Base-by-base conservation (phyloP, 305 asterid species). In the Nicotiana rustica region DNA sequence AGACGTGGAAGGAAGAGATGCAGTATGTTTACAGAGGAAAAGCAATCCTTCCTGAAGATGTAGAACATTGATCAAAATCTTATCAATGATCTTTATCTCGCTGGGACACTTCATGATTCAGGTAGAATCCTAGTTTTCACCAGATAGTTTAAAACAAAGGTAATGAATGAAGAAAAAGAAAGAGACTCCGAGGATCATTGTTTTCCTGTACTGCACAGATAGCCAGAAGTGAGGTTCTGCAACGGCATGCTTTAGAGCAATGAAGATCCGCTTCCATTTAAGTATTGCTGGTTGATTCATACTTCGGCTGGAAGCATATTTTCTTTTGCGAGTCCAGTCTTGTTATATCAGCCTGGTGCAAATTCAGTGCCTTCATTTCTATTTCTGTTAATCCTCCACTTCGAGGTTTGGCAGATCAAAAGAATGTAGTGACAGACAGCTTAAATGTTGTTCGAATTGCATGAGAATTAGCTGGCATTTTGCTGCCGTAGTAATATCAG, bases 1-100 rank as follows among this genome's bases (percentile, higher is more conserved):
- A 95, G 98, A 94, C 98, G 60, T 95, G 97, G 99, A 85, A 77
- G 84, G 95, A 92, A 19, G 98, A 94, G 90, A 89, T 95, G 95
- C 96, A 87, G 85, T 93, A 90, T 36, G 95, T 92, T 9, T 95
- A 93, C 84, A 85, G 88, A 1, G 97, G 98, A 85, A 93, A 88
- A 78, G 90, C 92, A 49, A 84, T 82, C 87, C 86, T 92, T 70
- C 93, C 93, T 1, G 86, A 85, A 85, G 97, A 92, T 44, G 89
- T 95, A n/a, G 96, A 93, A 41, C 92, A 90, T 81, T 93, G 82
- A 89, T 67, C 68, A 14, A 15, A 25, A 67, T 29, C 7, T 12
- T 6, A 76, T 76, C 66, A 55, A 55, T 25, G 19, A 76, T 9
- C 80, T 55, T 10, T 29, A 29, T 55, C 49, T 10, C 66, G 2